Conservation (phyloP, 768 basidiomycete genomes). For the Lentinula edodes region DNA sequence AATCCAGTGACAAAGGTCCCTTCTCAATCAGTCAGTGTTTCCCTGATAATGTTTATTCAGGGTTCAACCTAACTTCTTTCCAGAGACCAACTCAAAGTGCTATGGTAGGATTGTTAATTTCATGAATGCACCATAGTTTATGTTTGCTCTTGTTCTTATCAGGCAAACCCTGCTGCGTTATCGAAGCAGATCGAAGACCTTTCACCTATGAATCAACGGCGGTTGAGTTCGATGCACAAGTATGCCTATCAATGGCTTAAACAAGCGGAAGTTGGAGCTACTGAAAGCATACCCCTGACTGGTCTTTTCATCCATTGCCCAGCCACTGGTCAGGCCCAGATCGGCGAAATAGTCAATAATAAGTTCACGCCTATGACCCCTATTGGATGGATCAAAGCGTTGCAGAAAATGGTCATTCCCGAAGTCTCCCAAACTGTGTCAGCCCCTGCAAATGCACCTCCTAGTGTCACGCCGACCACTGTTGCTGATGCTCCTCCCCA, state of each 20-base stretch:
- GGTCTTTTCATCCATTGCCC: background rate
- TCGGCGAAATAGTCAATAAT: background rate
- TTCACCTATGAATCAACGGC: background rate
- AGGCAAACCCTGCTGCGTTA: background rate
- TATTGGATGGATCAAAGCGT: background rate
- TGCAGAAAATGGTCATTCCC: background rate
- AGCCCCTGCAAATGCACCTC: background rate
- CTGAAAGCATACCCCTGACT: background rate
- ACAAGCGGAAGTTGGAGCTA: background rate
- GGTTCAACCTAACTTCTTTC: background rate
- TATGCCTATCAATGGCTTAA: background rate
- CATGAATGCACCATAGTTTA: background rate
- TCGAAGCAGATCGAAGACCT: background rate
- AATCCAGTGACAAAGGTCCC: background rate
- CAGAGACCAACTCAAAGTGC: background rate
- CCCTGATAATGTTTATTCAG: background rate
- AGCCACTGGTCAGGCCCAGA: background rate
- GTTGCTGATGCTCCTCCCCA: background rate
- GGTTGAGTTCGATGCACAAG: background rate
- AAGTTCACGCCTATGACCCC: background rate
- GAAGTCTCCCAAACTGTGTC: too few species aligned
- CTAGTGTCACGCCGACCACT: background rate
- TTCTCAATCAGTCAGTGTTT: background rate
- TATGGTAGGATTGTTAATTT: background rate
- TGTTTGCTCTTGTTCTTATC: too few species aligned